A percentile compares a stretch with the other conserved stretches of the same genome.
Conservation (phyloP, 2,329 filamentous ascomycete species). For the Fusarium sublunatum region DNA sequence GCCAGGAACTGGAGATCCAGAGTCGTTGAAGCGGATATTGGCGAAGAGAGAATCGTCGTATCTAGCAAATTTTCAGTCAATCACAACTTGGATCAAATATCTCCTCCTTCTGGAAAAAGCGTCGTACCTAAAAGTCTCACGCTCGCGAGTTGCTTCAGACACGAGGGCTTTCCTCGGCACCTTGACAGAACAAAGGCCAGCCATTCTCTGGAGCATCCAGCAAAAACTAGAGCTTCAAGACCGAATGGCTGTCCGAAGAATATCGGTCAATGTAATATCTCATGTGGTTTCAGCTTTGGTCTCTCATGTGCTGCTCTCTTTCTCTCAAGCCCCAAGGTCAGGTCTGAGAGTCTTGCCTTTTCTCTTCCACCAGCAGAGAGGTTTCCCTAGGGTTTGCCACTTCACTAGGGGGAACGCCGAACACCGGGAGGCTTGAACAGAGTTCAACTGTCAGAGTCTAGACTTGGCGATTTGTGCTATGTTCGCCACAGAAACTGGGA, state of each 20-base stretch:
- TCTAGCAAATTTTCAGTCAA: conserved; percentile 7
- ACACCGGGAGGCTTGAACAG: conserved; percentile 9
- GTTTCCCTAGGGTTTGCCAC: conserved; percentile 1
- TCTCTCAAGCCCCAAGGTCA: neutral
- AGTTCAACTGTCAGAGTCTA: conserved; percentile 17
- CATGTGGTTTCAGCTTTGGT: neutral
- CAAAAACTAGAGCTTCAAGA: neutral
- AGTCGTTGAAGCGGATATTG: conserved; percentile 42
- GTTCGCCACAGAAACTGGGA: conserved; percentile 5
- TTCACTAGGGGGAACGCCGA: conserved; percentile 7
- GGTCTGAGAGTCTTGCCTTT: neutral
- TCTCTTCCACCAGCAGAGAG: neutral
- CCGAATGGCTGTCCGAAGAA: neutral
- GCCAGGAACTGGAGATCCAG: conserved; percentile 38
- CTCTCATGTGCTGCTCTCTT: too few relatives aligned
- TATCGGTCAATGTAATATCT: neutral
- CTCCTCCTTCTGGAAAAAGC: too few relatives aligned
- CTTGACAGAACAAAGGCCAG: neutral
- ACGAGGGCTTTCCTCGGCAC: conserved; percentile 28
- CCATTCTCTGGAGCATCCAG: conserved; percentile 13
- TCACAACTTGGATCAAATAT: accelerated
- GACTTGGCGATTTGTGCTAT: conserved; percentile 18
- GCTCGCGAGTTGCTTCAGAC: conserved; percentile 46
- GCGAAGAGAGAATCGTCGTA: conserved; percentile 23
- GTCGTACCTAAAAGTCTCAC: conserved; percentile 49